Percentiles rank a stretch among this genome's conserved stretches.
Evolutionary conservation across 371 early-diverging fungal species (phyloP).

Genomic region (Cokeromyces recurvatus): DNA sequence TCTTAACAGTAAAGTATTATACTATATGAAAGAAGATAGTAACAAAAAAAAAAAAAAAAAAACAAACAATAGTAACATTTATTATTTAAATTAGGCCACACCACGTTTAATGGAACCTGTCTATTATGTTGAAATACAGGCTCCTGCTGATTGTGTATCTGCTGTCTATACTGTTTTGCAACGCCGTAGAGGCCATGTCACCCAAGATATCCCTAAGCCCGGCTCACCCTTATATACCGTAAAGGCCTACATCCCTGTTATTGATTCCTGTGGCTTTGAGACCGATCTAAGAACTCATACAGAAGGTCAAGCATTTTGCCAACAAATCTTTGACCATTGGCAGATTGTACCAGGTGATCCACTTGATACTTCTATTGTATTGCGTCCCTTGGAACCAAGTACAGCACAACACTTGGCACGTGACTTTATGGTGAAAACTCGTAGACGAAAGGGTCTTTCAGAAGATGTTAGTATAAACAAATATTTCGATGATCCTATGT

Average conservation of each 20-base stretch:
- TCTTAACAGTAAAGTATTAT: constrained; percentile 83
- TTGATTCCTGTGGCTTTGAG: constrained; percentile 95
- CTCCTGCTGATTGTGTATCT: constrained; percentile 93
- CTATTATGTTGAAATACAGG: constrained; percentile 92
- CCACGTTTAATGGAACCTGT: constrained; percentile 98
- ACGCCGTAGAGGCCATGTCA: constrained; percentile 95
- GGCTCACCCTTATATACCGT: constrained; percentile 94
- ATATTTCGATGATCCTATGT: constrained; percentile 93
- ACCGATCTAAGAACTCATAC: constrained; percentile 95
- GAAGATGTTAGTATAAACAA: constrained; percentile 94
- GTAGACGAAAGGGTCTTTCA: constrained; percentile 88
- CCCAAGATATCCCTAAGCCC: constrained; percentile 92
- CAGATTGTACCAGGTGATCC: constrained; percentile 98
- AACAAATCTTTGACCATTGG: constrained; percentile 96
- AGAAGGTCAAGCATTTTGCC: constrained; percentile 94
- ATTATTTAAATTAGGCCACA: constrained; percentile 58
- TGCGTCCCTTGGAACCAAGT: constrained; percentile 88
- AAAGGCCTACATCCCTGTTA: constrained; percentile 91
- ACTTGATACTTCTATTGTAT: constrained; percentile 79
- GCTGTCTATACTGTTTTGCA: constrained; percentile 94
- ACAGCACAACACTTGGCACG: constrained; percentile 85
- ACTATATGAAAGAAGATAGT: too few species aligned
- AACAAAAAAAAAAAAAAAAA: too few species aligned
- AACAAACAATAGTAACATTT: too few species aligned
- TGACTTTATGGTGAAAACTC: constrained; percentile 97